Evolutionary conservation across 148 eudicot genomes (phyloP).

Genomic region (Chenopodium suecicum): DNA sequence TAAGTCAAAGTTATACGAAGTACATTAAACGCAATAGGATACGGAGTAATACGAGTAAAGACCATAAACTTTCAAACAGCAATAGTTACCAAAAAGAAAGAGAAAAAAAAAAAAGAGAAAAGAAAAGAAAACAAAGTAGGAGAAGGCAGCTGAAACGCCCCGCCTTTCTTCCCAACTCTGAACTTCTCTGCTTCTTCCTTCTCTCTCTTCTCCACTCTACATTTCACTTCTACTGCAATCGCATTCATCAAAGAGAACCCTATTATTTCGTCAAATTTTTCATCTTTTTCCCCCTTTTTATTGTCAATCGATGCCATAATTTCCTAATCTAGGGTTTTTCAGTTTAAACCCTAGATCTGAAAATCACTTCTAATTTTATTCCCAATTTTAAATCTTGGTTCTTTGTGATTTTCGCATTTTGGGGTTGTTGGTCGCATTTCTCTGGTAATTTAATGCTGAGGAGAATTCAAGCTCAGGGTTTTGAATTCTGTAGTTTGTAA

Average conservation of each 20-base stretch:
- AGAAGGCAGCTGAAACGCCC: neutral
- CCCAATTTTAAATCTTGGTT: neutral
- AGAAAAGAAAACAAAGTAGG: neutral
- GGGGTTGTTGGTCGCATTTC: neutral
- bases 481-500: neutral
- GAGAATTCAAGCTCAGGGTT: neutral
- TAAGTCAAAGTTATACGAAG: no score
- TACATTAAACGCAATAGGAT: no score
- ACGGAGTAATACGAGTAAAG: no score
- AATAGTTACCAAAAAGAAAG: neutral
- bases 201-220: neutral
- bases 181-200: no score
- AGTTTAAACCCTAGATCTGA: slow-evolving; percentile 24
- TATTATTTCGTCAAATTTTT: neutral
- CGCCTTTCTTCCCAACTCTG: no score
- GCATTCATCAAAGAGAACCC: neutral
- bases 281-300: neutral
- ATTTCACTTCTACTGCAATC: neutral
- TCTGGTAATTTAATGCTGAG: neutral
- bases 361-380: neutral
- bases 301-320: neutral
- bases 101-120: neutral
- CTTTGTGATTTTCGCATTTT: neutral
- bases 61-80: no score
- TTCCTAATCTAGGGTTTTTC: neutral